phyloP scores from a whole-genome alignment of 805 yeast species.

The Hanseniaspora valbyensis region DNA sequence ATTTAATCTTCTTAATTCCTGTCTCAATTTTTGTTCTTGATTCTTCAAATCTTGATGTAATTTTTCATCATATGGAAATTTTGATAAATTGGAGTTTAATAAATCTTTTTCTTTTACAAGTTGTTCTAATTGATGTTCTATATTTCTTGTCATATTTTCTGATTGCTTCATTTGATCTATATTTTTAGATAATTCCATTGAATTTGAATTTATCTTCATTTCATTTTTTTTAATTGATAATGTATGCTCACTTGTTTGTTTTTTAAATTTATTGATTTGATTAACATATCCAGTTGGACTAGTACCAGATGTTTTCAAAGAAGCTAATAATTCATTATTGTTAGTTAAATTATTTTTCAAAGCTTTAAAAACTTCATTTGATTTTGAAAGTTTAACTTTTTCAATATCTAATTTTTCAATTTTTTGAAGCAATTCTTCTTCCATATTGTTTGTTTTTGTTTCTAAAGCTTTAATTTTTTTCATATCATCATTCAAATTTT shows the following conservation, averaged over 20 bases:
- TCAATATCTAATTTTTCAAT: conserved; percentile 32
- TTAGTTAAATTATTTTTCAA: conserved; percentile 40
- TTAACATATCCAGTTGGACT: conserved; percentile 68
- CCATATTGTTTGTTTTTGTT: conserved; percentile 29
- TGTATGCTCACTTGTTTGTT: conserved; percentile 40
- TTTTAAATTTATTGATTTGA: conserved; percentile 56
- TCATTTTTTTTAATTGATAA: conserved; percentile 49
- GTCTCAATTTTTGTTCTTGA: conserved; percentile 36
- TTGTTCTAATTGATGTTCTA: conserved; percentile 35
- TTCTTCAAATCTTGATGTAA: conserved; percentile 35
- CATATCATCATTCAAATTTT: conserved; percentile 47
- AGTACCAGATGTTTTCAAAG: conserved; percentile 81
- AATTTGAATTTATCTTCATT: conserved; percentile 47
- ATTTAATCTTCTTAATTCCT: conserved; percentile 35
- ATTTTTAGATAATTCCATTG: conserved; percentile 38
- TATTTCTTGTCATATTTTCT: conserved; percentile 34
- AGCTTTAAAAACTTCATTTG: conserved; percentile 18
- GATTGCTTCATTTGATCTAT: conserved; percentile 46
- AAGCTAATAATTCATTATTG: conserved; percentile 70
- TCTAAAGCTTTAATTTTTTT: conserved; percentile 30
- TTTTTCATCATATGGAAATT: conserved; percentile 48
- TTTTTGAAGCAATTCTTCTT: conserved; percentile 30
- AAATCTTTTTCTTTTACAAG: conserved; percentile 32
- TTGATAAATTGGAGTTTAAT: conserved; percentile 35
- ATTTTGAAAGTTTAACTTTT: conserved; percentile 37